Percentiles rank a stretch among this genome's conserved stretches.
phyloP scores from a whole-genome alignment of 1,284 basidiomycete genomes.

The Mrakiaceae sp. region DNA sequence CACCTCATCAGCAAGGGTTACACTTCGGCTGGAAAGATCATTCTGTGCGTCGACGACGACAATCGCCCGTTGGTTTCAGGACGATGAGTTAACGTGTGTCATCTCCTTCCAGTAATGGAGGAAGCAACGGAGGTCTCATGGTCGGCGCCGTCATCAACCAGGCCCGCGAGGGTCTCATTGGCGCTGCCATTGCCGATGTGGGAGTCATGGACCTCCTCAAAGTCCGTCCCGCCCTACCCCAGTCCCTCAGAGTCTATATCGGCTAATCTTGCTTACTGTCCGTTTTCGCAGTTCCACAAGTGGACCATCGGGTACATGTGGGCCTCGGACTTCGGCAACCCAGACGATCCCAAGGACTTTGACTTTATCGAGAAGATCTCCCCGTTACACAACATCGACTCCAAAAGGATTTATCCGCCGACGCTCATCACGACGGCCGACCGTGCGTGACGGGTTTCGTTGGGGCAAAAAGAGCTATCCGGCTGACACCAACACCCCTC shows the following conservation, averaged over 20 bases:
- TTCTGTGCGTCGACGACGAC: not conserved
- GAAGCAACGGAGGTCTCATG: constrained; percentile 66
- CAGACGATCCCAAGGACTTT: constrained; percentile 59
- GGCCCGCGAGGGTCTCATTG: constrained; percentile 63
- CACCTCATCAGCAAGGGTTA: constrained; percentile 8
- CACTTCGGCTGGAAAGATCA: not conserved
- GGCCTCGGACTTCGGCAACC: constrained; percentile 71
- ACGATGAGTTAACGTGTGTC: constrained; percentile 55
- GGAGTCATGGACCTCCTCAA: constrained; percentile 72
- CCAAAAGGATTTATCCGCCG: constrained; percentile 48
- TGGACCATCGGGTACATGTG: constrained; percentile 38
- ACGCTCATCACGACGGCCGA: constrained; percentile 62
- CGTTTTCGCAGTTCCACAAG: constrained; percentile 20
- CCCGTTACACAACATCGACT: constrained; percentile 59
- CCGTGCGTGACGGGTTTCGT: constrained; percentile 40
- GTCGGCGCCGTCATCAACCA: constrained; percentile 69
- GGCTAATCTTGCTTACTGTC: not conserved
- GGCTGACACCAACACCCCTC: not conserved
- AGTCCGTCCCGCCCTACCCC: constrained; percentile 33
- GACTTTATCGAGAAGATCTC: constrained; percentile 70
- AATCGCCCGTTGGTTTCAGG: too few species aligned
- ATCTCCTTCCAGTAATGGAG: constrained; percentile 52
- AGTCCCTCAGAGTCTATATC: too few species aligned
- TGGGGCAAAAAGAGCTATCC: not conserved
- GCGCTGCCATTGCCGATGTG: constrained; percentile 66